Conservation (phyloP, 768 basidiomycete genomes). For the Phaeotremella skinneri region DNA sequence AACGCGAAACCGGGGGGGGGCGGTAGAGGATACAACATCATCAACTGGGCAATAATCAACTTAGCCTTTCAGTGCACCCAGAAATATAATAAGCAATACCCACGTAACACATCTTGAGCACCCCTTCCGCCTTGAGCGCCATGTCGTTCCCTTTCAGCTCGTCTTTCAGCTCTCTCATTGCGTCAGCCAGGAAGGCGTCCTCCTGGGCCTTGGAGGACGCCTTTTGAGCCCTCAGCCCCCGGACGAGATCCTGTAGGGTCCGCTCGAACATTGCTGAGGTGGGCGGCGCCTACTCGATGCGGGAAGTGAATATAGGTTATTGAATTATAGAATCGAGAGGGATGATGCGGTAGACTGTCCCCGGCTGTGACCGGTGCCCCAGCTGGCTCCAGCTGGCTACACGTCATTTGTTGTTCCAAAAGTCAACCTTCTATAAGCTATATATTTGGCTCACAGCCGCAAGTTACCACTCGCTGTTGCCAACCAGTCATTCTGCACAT, state of each 20-base stretch:
- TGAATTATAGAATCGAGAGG: no score
- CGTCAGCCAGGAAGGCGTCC: slow-evolving; percentile 66
- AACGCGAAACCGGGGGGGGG: slow-evolving; percentile 92
- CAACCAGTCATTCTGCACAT: no score
- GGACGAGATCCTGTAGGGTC: slow-evolving; percentile 89
- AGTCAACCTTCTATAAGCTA: no score
- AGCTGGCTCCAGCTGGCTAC: no score
- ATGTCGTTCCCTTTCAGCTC: slow-evolving; percentile 93
- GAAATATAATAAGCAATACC: slow-evolving; percentile 52
- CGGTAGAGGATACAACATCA: slow-evolving; percentile 87
- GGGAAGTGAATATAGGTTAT: no score
- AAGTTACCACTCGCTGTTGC: no score
- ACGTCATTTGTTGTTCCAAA: no score
- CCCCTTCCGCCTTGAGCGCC: slow-evolving; percentile 91
- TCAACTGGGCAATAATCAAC: slow-evolving; percentile 63
- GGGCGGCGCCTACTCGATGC: no score
- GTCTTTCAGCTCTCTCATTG: slow-evolving; percentile 62
- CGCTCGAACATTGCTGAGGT: slow-evolving; percentile 79
- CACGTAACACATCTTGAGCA: slow-evolving; percentile 95
- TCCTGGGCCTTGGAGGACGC: slow-evolving; percentile 86
- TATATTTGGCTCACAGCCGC: no score
- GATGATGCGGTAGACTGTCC: no score
- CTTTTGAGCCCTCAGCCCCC: slow-evolving; percentile 93
- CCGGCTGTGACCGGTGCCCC: no score
- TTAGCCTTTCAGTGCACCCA: neutral